phyloP scores from a whole-genome alignment of 495 filamentous ascomycete genomes.

The Aspergillus ellipticus region DNA sequence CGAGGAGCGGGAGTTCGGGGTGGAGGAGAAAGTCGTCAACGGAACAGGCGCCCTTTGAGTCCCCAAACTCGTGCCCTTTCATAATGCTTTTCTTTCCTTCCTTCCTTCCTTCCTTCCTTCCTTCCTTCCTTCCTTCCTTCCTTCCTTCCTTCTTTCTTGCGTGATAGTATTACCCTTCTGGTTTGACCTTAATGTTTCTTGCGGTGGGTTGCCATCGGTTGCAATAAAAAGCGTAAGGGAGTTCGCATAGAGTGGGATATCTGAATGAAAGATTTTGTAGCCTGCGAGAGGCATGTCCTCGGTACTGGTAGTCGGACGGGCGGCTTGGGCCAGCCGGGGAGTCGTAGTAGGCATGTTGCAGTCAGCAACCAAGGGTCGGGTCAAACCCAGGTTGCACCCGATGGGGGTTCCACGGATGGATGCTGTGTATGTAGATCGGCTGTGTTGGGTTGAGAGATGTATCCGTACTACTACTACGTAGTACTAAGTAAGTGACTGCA shows the following conservation, averaged over 20 bases:
- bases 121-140: too few relatives aligned
- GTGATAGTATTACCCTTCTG: not conserved
- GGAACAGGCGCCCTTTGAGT: slow-evolving; percentile 20
- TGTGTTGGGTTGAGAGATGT: too few relatives aligned
- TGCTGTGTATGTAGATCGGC: too few relatives aligned
- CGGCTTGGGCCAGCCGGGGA: too few relatives aligned
- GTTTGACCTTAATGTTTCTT: slow-evolving; percentile 9
- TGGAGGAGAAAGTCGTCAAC: slow-evolving; percentile 21
- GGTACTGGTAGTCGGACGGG: not conserved
- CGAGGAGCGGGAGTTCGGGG: slow-evolving; percentile 5
- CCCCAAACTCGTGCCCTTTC: slow-evolving; percentile 11
- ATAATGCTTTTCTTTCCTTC: not conserved
- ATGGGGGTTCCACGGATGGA: too few relatives aligned
- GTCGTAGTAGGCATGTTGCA: too few relatives aligned
- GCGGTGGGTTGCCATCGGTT: slow-evolving; percentile 1
- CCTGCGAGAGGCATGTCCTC: not conserved
- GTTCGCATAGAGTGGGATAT: slow-evolving; percentile 16
- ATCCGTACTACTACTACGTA: too few relatives aligned
- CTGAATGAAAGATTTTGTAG: not conserved
- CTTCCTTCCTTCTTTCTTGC: too few relatives aligned
- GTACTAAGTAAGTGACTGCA: not conserved
- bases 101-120: too few relatives aligned
- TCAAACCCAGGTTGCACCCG: too few relatives aligned
- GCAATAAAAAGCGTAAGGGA: slow-evolving; percentile 14
- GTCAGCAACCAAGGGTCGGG: too few relatives aligned